Evolutionary conservation across 169 alveolate genomes (phyloP).

Genomic region (Eimeria sp.): DNA sequence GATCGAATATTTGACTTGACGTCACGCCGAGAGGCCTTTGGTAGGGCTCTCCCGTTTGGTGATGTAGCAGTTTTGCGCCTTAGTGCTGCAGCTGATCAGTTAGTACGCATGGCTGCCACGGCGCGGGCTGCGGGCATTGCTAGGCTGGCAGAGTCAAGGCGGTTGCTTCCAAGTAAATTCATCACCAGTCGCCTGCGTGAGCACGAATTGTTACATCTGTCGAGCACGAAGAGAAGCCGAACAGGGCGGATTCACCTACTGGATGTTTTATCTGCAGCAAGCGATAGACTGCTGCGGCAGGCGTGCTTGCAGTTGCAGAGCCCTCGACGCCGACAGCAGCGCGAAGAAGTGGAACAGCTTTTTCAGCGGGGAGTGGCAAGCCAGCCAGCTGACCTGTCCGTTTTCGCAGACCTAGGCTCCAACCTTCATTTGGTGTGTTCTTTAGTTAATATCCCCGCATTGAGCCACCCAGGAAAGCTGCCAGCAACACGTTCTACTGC

Average conservation of each 20-base stretch:
- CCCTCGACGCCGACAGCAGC: conserved; percentile 73
- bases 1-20: conserved; percentile 31
- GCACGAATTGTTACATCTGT: not conserved
- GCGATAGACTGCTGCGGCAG: conserved; percentile 53
- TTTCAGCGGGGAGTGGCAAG: conserved; percentile 67
- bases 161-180: conserved; percentile 6
- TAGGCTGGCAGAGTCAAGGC: conserved; percentile 48
- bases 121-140: conserved; percentile 40
- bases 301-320: conserved; percentile 70
- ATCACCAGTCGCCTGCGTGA: conserved; percentile 3
- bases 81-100: conserved; percentile 69
- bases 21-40: conserved; percentile 20
- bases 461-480: not conserved
- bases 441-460: conserved; percentile 30
- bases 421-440: conserved; percentile 44
- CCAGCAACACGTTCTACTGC: not conserved
- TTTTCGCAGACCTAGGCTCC: conserved; percentile 50
- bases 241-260: conserved; percentile 12
- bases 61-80: conserved; percentile 70
- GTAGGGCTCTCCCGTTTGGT: conserved; percentile 16
- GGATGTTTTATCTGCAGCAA: conserved; percentile 50
- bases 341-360: conserved; percentile 53
- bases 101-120: conserved; percentile 64
- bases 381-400: conserved; percentile 47
- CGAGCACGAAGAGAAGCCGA: not conserved